Evolutionary conservation across 805 yeast genomes (phyloP), one percentile per base, ranked within the genome.

Genomic region (Debaryomyces tyrocola): DNA sequence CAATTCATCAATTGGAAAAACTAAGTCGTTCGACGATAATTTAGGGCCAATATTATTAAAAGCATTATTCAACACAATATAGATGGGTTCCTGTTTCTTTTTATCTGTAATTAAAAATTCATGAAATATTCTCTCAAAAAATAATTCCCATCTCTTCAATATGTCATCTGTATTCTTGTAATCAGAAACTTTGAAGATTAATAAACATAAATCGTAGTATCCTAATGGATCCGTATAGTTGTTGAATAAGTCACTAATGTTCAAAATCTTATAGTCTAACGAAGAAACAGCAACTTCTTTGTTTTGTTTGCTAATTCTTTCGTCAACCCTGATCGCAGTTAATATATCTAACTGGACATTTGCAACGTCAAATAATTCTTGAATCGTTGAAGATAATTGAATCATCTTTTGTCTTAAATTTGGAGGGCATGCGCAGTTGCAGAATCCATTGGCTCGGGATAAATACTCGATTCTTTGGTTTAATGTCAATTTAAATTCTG

Each of bases 361-460:
- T 2, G 97, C 94, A 31, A 92, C 94, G 37, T 87, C 94, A 57
- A 90, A 80, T 43, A 87, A 78, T 58, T 90, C 96, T 53, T 83
- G 85, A 33, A 91, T 85, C 55, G 78, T 73, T 9, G 82, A 73
- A 1, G 89, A 77, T 47, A 92, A 70, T 56, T 82, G 83, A 24
- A 84, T 80, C 78, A 90, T 84, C 50, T 83, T 82, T 57, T 87
- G 95, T 54, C 92, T 78, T 58, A 84, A 76, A 48, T 77, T 79
- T 27, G 92, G 88, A 20, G 92, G 86, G 51, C 90, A 82, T 38
- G 79, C 83, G 64, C 96, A 86, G 60, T 89, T 88, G 64, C 96
- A 87, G 70, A 89, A 90, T 2, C 96, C 96, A 64, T 86, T 87
- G 1, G 97, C 97, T 54, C 97, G 79, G 1, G 97, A 88, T 45